Base-by-base conservation (phyloP, 176 grass and related monocot species). In the Cenchrus fungigraminus region DNA sequence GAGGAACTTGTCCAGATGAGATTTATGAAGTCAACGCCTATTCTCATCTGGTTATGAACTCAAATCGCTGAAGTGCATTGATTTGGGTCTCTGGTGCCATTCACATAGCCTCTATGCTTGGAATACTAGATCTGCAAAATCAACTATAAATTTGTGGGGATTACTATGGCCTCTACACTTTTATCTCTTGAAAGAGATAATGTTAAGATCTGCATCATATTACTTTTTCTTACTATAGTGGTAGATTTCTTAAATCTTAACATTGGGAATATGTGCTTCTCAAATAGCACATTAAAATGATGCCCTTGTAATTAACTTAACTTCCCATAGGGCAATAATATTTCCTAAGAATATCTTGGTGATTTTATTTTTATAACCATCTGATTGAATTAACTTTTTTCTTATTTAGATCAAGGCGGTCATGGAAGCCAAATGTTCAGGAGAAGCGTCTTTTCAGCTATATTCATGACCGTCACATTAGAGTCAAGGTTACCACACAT, bases 391-490 rank as follows among this genome's bases (percentile, higher is more conserved):
- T 63, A 50, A 63, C 29, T 71, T 72, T 81, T 81, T 77, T 17
- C 63, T 92, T 82, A 55, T 84, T 77, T 60, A 99, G 97, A 82
- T 91, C 93, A 79, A 94, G 91, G 67, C 88, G 97, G 65, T 84
- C 84, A 83, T 96, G 93, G 97, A 99, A 99, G 66, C 97, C 97
- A 50, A 99, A 99, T 86, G 93, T 96, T 80, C 97, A 96, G 87
- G 90, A 94, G 82, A 99, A 99, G 28, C 97, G 91, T 64, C 86
- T 99, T 81, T 99, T 99, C 62, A 96, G 93, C 84, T 99, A 96
- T 87, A 94, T 99, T 51, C 93, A 99, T 79, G 89, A 99, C 37
- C 54, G 86, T 8, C 90, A 96, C 86, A 99, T 99, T 83, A 80
- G 84, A 71, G 86, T 99, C 14, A 94, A 95, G 70, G 97, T 99